Evolutionary conservation across 495 filamentous ascomycete species (phyloP), one percentile per base, ranked within the genome.

Genomic region (Tuber calosporum): DNA sequence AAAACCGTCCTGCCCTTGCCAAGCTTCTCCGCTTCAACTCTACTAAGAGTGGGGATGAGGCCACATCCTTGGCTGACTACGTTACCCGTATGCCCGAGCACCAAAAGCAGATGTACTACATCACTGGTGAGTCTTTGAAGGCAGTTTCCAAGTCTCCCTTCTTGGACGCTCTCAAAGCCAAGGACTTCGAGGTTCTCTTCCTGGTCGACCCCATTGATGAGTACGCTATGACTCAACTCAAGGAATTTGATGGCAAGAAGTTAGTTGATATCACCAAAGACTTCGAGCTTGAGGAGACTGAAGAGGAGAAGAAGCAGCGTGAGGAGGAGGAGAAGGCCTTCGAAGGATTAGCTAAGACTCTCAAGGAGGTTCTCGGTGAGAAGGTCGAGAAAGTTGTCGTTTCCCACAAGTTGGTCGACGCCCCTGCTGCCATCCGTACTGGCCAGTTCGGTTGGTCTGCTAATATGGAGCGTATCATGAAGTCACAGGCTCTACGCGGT

Each of bases 391-490:
- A 99, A 91, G 95, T 99, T 53, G 94, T 99, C 77, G 94, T 99
- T 83, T 93, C 90, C 80, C 93, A 97, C 93, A 98, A 98, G 90
- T 90, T 99, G 71, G 87, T 92, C 81, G 93, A 93, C 82, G 86
- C 96, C 75, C 95, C 95, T 83, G 98, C 96, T 85, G 95, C 95
- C 84, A 98, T 99, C 87, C 95, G 95, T 85, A 99, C 95, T 79
- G 95, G 96, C 82, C 95, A 99, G 87, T 99, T 99, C 85, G 95
- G 95, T 86, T 99, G 95, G 95, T 97, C 94, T 62, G 95, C 95
- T 83, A 99, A 99, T 89, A 99, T 99, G 95, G 95, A 99, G 90
- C 96, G 95, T 87, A 99, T 99, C 90, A 99, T 99, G 95, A 99
- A 99, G 90, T 96, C 95, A 42, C 95, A 99, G 88, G 95, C 95